Evolutionary conservation across 257 asterid genomes (phyloP).

Genomic region (Gentiana macrophylla): DNA sequence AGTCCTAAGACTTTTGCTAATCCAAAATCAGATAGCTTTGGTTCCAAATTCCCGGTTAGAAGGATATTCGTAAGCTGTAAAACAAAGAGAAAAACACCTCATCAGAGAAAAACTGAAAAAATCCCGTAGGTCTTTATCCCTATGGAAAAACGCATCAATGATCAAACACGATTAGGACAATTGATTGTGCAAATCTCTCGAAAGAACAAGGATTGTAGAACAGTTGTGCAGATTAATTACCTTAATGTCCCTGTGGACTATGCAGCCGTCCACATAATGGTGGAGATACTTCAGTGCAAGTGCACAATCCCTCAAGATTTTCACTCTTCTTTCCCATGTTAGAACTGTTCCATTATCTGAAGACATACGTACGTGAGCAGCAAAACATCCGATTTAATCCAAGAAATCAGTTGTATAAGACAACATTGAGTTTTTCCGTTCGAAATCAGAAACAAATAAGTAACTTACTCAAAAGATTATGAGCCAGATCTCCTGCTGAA

Average conservation of each 20-base stretch:
- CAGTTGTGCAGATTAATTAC: conserved; percentile 19
- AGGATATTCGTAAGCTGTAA: conserved; percentile 70
- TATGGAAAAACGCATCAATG: too few species aligned
- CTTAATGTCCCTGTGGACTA: conserved; percentile 85
- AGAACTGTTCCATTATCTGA: conserved; percentile 51
- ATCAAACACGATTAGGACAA: background rate
- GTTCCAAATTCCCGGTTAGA: conserved; percentile 44
- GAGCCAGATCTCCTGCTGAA: conserved; percentile 65
- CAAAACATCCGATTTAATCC: background rate
- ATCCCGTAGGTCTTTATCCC: too few species aligned
- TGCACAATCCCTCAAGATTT: conserved; percentile 65
- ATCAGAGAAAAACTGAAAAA: background rate
- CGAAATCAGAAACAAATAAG: background rate
- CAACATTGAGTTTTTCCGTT: background rate
- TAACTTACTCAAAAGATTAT: conserved; percentile 49
- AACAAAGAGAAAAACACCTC: conserved; percentile 1
- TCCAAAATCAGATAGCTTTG: conserved; percentile 83
- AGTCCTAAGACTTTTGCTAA: conserved; percentile 60
- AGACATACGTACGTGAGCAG: background rate
- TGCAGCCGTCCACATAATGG: conserved; percentile 51
- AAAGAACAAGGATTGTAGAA: too few species aligned
- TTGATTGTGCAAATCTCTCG: background rate
- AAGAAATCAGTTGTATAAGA: background rate
- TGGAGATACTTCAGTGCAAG: conserved; percentile 70
- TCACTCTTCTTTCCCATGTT: conserved; percentile 60